Evolutionary conservation across 805 yeast species (phyloP).

Genomic region (Scheffersomyces spartinae): DNA sequence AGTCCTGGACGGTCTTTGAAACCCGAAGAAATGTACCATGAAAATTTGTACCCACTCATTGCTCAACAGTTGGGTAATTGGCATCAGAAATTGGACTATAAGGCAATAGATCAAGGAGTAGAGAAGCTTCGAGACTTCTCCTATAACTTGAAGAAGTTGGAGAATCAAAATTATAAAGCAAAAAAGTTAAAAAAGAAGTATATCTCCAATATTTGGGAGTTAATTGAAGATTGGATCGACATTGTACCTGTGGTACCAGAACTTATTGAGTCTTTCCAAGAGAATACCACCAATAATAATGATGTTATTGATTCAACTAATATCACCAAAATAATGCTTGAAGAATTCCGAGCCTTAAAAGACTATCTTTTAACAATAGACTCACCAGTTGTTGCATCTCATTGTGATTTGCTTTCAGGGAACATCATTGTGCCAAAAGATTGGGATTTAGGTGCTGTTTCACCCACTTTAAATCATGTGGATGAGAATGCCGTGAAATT

Average conservation of each 20-base stretch:
- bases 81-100: constrained; percentile 42
- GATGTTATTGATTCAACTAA: constrained; percentile 11
- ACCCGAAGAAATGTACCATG: constrained; percentile 40
- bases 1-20: constrained; percentile 52
- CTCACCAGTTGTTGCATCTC: constrained; percentile 53
- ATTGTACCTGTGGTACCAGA: constrained; percentile 43
- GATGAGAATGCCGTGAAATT: constrained; percentile 37
- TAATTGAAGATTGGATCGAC: constrained; percentile 50
- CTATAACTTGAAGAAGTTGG: constrained; percentile 3
- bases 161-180: too few species aligned
- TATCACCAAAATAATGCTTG: too few species aligned
- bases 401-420: constrained; percentile 66
- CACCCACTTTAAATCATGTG: constrained; percentile 4
- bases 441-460: constrained; percentile 3
- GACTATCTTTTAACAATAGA: too few species aligned
- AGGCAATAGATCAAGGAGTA: constrained; percentile 36
- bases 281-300: constrained; percentile 13
- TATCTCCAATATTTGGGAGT: constrained; percentile 44
- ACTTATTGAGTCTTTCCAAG: constrained; percentile 22
- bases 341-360: too few species aligned
- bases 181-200: constrained; percentile 17
- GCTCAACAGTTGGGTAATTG: constrained; percentile 61
- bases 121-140: constrained; percentile 22
- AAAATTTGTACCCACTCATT: constrained; percentile 40
- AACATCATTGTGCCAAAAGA: constrained; percentile 49